Evolutionary conservation across 805 yeast species (phyloP), one percentile per base, ranked within the genome.

Genomic region (Starmerella gropengiesseri): DNA sequence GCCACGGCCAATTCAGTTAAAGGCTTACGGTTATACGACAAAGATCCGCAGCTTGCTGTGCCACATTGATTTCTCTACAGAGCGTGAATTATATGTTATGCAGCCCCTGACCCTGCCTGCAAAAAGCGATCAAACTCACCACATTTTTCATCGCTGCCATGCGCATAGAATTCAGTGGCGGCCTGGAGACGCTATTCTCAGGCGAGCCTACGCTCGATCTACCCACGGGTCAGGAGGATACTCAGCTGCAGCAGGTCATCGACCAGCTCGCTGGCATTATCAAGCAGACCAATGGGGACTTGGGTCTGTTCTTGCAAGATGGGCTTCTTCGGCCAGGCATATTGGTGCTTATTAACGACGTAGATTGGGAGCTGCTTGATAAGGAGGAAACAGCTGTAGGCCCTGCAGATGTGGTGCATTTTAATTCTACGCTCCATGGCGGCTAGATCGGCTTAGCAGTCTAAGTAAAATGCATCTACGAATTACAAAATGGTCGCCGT

Each of bases 291-390:
- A 37, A 44, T 11, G 66, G 67, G 21, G 75, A 74, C 26, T 74
- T 73, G 46, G 79, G 75, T 3, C 80, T 86, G 11, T 86, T 89
- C 55, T 68, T 87, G 6, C 91, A 83, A 54, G 87, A 83, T 52
- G 94, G 68, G 9, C 73, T 78, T 1, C 77, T 85, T 53, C 75
- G 97, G 39, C 95, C 97, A 0, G 98, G 98, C 2, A 84, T 89
- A 36, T 66, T 89, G 47, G 95, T 91, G 8, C 69, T 89, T 43
- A 81, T 89, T 48, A 89, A 89, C 57, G 97, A 89, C 58, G 77
- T 94, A 0, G 98, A 89, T 63, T 89, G 97, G 97, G 98, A 89
- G 56, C 63, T 89, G 12, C 94, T 86, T 59, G 97, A 85, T 9
- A 86, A 79, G 60, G 86, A 83, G 53, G 80, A 74, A 8, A 86